phyloP scores from a whole-genome alignment of 148 eudicot genomes.

The Vaccinium darrowii region DNA sequence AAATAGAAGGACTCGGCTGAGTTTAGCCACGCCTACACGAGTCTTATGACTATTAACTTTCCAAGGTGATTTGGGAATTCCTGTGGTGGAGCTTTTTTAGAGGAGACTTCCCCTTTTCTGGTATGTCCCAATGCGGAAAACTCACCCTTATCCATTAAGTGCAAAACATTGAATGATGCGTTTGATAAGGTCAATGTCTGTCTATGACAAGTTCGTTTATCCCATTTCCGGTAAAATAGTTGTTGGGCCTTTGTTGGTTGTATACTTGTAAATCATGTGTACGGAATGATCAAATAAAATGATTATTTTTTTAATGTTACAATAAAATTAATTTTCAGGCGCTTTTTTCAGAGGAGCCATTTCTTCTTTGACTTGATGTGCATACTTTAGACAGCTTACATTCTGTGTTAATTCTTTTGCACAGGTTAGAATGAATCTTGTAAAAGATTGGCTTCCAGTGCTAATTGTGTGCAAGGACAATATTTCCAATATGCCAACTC shows the following conservation, averaged over 20 bases:
- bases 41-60: neutral
- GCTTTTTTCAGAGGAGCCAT: neutral
- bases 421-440: slow-evolving; percentile 89
- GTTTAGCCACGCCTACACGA: neutral
- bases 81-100: neutral
- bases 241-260: neutral
- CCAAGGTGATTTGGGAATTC: neutral
- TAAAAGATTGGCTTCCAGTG: slow-evolving; percentile 91
- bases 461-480: slow-evolving; percentile 76
- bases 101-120: neutral
- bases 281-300: neutral
- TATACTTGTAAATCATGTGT: too few species aligned
- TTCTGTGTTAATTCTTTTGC: neutral
- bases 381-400: neutral
- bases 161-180: neutral
- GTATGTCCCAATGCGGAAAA: neutral
- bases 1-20: neutral
- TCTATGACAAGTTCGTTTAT: neutral
- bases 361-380: neutral
- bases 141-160: neutral
- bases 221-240: neutral
- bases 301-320: neutral
- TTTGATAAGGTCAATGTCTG: neutral
- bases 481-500: slow-evolving; percentile 40
- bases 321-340: neutral